These are phyloP conservation scores for Dothiorella sarmentorum DNA, from an alignment of 2,329 filamentous ascomycete genomes.

Conservation along the genomic window DNA sequence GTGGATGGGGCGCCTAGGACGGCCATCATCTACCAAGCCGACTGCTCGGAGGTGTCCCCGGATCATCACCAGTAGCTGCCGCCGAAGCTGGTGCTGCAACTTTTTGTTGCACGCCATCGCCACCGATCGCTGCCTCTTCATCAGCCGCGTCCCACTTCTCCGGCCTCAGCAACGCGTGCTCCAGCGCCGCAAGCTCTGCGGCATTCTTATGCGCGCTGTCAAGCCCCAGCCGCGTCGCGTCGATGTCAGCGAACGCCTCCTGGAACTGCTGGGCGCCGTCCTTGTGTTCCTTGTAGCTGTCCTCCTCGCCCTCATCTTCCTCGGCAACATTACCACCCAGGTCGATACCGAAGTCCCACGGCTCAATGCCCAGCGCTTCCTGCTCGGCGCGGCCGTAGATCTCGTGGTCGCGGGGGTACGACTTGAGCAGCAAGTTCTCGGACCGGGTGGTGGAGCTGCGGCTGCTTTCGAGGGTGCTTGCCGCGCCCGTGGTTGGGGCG, in stretches of 20 bases:
- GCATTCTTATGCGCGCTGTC: background rate
- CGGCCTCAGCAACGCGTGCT: background rate
- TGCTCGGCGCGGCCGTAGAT: slow-evolving; percentile 17
- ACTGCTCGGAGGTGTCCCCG: background rate
- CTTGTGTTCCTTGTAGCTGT: background rate
- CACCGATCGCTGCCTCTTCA: background rate
- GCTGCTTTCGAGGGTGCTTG: slow-evolving; percentile 5
- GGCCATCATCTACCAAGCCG: background rate
- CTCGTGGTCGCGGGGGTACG: slow-evolving; percentile 6
- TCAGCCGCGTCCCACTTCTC: background rate
- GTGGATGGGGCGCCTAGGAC: background rate
- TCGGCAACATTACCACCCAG: background rate
- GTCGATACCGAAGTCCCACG: slow-evolving; percentile 9
- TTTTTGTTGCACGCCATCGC: too few relatives aligned
- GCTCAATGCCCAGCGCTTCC: slow-evolving; percentile 16
- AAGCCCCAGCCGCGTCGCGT: background rate
- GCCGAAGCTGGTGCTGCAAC: background rate
- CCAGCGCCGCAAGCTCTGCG: background rate
- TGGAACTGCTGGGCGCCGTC: background rate
- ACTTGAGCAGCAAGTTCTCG: slow-evolving; percentile 8
- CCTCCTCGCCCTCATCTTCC: background rate
- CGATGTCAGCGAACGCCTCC: background rate
- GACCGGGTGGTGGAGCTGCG: background rate
- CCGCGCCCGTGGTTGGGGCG: background rate
- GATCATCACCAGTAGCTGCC: background rate